Evolutionary conservation across 495 filamentous ascomycete genomes (phyloP).

Genomic region (Parmelia sp.): DNA sequence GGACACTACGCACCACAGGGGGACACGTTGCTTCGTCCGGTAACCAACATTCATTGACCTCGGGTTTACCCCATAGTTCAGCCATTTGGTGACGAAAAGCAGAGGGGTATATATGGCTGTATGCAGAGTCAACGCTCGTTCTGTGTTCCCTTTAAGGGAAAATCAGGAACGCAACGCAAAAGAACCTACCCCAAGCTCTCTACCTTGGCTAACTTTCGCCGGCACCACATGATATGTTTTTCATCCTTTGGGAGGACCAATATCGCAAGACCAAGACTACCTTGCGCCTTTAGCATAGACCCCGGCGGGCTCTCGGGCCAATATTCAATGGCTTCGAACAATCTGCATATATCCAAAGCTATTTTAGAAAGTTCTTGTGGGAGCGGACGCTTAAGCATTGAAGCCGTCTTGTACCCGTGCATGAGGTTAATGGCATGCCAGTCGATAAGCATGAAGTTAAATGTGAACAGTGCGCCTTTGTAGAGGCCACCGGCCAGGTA

Average conservation of each 20-base stretch:
- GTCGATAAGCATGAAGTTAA: conserved; percentile 70
- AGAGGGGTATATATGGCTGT: conserved; percentile 73
- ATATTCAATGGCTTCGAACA: conserved; percentile 68
- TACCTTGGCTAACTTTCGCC: conserved; percentile 68
- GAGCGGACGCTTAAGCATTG: conserved; percentile 44
- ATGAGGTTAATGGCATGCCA: conserved; percentile 72
- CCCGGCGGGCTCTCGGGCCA: conserved; percentile 68
- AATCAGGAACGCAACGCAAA: background rate
- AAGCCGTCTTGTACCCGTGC: conserved; percentile 66
- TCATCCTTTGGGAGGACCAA: conserved; percentile 71
- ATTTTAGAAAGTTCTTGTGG: conserved; percentile 49
- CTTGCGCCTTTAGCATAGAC: conserved; percentile 63
- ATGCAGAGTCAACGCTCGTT: conserved; percentile 4
- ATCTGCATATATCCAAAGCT: conserved; percentile 63
- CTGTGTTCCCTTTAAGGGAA: background rate
- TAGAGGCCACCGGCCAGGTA: conserved; percentile 62
- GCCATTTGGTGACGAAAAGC: conserved; percentile 69
- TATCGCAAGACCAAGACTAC: conserved; percentile 65
- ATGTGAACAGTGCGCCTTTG: conserved; percentile 59
- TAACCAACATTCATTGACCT: conserved; percentile 76
- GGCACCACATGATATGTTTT: conserved; percentile 74
- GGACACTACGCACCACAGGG: conserved; percentile 64
- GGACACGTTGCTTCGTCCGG: conserved; percentile 71
- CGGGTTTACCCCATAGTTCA: conserved; percentile 60
- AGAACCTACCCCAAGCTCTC: conserved; percentile 74